Evolutionary conservation across 805 yeast genomes (phyloP).

Genomic region (Yamadazyma akitaensis): DNA sequence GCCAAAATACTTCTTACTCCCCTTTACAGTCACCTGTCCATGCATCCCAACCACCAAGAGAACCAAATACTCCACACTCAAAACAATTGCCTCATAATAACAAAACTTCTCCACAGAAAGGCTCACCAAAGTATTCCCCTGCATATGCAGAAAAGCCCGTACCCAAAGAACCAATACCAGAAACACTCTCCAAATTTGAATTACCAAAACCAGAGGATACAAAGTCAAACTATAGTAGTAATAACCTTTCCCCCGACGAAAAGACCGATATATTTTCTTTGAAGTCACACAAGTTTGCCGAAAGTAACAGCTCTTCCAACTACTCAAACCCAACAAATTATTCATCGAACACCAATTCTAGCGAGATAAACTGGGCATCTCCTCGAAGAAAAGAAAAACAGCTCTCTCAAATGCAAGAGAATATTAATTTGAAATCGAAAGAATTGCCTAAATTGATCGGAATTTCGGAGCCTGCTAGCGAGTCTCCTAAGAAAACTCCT

Average conservation of each 20-base stretch:
- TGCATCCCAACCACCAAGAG: not conserved
- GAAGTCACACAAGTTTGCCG: conserved; percentile 12
- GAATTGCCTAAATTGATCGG: conserved; percentile 21
- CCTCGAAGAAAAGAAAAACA: conserved; percentile 36
- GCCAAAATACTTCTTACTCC: not conserved
- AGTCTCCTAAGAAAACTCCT: conserved; percentile 23
- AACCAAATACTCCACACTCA: not conserved
- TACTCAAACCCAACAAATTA: conserved; percentile 40
- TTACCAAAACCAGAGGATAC: conserved; percentile 17
- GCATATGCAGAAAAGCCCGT: conserved; percentile 8
- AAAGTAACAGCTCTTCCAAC: conserved; percentile 19
- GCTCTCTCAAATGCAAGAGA: conserved; percentile 33
- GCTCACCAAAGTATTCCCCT: not conserved
- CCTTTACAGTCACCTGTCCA: not conserved
- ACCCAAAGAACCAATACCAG: conserved; percentile 9
- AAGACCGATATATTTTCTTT: conserved; percentile 16
- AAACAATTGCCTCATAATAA: not conserved
- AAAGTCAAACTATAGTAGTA: conserved; percentile 13
- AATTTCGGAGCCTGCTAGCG: conserved; percentile 4
- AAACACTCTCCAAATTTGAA: conserved; percentile 3
- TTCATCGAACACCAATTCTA: conserved; percentile 14
- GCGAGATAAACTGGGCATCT: conserved; percentile 42
- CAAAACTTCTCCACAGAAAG: not conserved
- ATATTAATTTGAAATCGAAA: conserved; percentile 33
- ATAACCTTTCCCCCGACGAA: conserved; percentile 15